These are phyloP conservation scores for Pleurotus citrinopileatus DNA, from an alignment of 768 basidiomycete genomes.

Conservation along the genomic window DNA sequence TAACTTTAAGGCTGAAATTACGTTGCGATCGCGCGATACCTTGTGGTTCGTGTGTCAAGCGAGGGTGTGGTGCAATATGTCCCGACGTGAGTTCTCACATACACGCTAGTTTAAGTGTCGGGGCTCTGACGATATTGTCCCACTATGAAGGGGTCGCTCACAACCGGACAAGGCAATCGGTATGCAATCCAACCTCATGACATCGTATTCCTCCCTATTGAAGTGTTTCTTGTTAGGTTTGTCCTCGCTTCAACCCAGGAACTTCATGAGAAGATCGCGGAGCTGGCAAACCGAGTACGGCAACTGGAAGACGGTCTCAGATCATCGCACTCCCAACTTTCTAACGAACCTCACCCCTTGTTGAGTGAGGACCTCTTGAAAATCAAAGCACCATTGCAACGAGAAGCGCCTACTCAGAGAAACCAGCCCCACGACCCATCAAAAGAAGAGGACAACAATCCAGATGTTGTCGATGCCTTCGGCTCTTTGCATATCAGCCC, in stretches of 20 bases:
- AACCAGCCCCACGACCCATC: slow-evolving; percentile 31
- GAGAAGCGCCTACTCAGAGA: slow-evolving; percentile 49
- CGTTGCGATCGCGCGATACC: slow-evolving; percentile 76
- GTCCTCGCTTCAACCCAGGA: slow-evolving; percentile 80
- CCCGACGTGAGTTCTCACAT: slow-evolving; percentile 56
- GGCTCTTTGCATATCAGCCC: slow-evolving; percentile 74
- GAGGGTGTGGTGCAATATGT: slow-evolving; percentile 79
- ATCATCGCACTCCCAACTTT: slow-evolving; percentile 53
- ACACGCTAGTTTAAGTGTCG: slow-evolving; percentile 14
- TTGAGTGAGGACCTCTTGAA: slow-evolving; percentile 69
- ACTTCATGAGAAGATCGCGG: slow-evolving; percentile 77
- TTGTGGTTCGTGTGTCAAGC: slow-evolving; percentile 78
- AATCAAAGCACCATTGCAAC: slow-evolving; percentile 74
- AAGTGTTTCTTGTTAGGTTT: slow-evolving; percentile 43
- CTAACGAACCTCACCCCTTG: slow-evolving; percentile 62
- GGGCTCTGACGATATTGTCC: slow-evolving; percentile 1
- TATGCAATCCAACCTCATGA: slow-evolving; percentile 25
- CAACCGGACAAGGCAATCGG: slow-evolving; percentile 83
- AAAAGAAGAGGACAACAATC: slow-evolving; percentile 63
- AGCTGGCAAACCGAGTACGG: slow-evolving; percentile 69
- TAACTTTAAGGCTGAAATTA: slow-evolving; percentile 69
- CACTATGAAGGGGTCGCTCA: slow-evolving; percentile 61
- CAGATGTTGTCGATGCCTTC: slow-evolving; percentile 76
- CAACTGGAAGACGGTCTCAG: slow-evolving; percentile 75
- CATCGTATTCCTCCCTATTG: background rate